phyloP scores from a whole-genome alignment of 2,329 filamentous ascomycete species.

The Acrocalymma vagum region DNA sequence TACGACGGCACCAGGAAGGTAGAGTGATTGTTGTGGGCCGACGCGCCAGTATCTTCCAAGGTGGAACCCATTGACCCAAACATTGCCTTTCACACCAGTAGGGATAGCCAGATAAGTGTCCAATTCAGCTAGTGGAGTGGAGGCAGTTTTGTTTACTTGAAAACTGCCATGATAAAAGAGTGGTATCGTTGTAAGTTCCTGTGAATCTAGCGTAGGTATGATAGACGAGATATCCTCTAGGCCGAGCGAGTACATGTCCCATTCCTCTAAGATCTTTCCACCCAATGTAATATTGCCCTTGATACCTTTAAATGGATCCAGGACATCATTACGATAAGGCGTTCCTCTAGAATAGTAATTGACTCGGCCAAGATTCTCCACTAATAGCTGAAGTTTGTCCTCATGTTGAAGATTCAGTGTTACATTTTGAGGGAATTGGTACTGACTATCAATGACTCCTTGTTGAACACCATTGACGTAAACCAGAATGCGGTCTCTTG shows the following conservation, averaged over 20 bases:
- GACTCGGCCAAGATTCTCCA: slow-evolving; percentile 62
- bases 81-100: slow-evolving; percentile 53
- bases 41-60: slow-evolving; percentile 58
- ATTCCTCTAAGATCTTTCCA: slow-evolving; percentile 39
- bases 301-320: slow-evolving; percentile 59
- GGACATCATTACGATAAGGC: slow-evolving; percentile 20
- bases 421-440: slow-evolving; percentile 50
- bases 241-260: slow-evolving; percentile 52
- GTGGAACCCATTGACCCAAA: slow-evolving; percentile 58
- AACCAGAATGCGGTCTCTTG: slow-evolving; percentile 58
- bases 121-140: slow-evolving; percentile 5
- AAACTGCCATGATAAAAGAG: slow-evolving; percentile 31
- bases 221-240: slow-evolving; percentile 27
- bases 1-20: slow-evolving; percentile 53
- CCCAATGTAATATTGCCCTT: slow-evolving; percentile 53
- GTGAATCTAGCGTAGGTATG: background rate
- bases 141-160: slow-evolving; percentile 9
- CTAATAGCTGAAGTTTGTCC: slow-evolving; percentile 54
- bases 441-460: slow-evolving; percentile 59
- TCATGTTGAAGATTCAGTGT: slow-evolving; percentile 48
- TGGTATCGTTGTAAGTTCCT: slow-evolving; percentile 13
- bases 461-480: slow-evolving; percentile 54
- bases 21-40: slow-evolving; percentile 59
- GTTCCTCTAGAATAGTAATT: slow-evolving; percentile 54
- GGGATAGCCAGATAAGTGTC: slow-evolving; percentile 54